Percentiles rank a stretch among this genome's conserved stretches.
phyloP scores from a whole-genome alignment of 2,329 filamentous ascomycete genomes.

The Zymoseptoria ardabiliae region DNA sequence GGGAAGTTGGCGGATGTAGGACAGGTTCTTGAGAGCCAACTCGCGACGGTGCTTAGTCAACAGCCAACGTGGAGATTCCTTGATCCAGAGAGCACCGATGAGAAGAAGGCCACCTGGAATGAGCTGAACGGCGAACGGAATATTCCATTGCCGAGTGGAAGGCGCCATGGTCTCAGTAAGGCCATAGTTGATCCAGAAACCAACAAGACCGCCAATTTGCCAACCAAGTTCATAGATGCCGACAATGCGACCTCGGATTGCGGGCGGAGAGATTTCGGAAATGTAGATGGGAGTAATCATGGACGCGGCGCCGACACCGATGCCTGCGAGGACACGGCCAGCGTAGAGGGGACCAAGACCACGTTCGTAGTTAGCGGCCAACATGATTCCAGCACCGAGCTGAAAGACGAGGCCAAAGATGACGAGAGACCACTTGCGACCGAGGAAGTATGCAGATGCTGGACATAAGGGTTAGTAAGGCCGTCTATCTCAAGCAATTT shows the following conservation, averaged over 20 bases:
- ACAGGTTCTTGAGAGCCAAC: constrained; percentile 39
- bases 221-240: constrained; percentile 52
- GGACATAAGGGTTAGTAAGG: background rate
- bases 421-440: constrained; percentile 58
- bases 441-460: constrained; percentile 57
- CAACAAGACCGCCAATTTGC: constrained; percentile 46
- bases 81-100: constrained; percentile 37
- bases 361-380: constrained; percentile 54
- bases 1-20: constrained; percentile 57
- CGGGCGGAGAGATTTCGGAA: constrained; percentile 50
- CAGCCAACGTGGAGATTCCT: constrained; percentile 40
- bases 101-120: constrained; percentile 57
- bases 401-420: constrained; percentile 58
- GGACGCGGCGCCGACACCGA: constrained; percentile 50
- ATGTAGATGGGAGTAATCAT: constrained; percentile 56
- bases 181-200: constrained; percentile 45
- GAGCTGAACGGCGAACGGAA: constrained; percentile 56
- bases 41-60: constrained; percentile 36
- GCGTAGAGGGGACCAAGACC: constrained; percentile 54
- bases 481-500: too few species aligned
- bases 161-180: constrained; percentile 37
- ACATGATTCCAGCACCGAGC: constrained; percentile 64
- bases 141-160: constrained; percentile 40
- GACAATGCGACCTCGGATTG: constrained; percentile 52
- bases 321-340: constrained; percentile 51